Evolutionary conservation across 495 filamentous ascomycete species (phyloP).

Genomic region (Penicillium diatomitis): DNA sequence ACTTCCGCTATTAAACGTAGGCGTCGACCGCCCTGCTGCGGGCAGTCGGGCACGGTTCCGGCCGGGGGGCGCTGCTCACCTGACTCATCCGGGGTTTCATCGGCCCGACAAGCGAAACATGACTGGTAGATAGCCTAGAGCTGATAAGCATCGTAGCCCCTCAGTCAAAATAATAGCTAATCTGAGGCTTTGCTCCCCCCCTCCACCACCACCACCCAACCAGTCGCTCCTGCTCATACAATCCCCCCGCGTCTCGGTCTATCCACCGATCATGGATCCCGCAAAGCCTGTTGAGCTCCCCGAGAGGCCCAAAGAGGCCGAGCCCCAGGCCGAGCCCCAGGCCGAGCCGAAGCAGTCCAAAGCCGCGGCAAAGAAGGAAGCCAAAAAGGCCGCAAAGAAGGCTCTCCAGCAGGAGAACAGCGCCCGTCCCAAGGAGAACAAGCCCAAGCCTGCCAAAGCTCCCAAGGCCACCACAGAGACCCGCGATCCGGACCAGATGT

Average conservation of each 20-base stretch:
- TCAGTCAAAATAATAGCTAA: constrained; percentile 14
- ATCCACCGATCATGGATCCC: constrained; percentile 17
- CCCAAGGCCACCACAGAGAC: constrained; percentile 25
- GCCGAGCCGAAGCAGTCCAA: constrained; percentile 12
- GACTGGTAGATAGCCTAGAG: neutral
- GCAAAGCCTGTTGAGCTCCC: constrained; percentile 22
- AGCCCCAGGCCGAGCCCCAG: neutral
- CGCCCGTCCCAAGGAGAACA: constrained; percentile 23
- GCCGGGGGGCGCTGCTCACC: neutral
- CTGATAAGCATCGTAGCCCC: constrained; percentile 24
- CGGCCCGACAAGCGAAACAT: constrained; percentile 24
- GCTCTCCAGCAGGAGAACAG: constrained; percentile 25
- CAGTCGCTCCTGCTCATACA: constrained; percentile 8
- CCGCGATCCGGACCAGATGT: constrained; percentile 62
- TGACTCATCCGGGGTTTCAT: constrained; percentile 25
- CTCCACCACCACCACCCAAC: constrained; percentile 2
- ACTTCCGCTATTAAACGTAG: no score
- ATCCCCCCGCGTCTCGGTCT: neutral
- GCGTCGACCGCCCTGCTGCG: no score
- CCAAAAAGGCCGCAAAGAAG: constrained; percentile 51
- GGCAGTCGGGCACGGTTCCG: no score
- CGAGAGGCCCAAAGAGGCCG: constrained; percentile 21
- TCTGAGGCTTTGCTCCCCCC: neutral
- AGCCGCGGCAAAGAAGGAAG: constrained; percentile 44
- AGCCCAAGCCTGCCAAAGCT: constrained; percentile 27